These are phyloP conservation scores for Styphnolobium japonicum DNA, from an alignment of 306 rosid species.

Conservation along the genomic window DNA sequence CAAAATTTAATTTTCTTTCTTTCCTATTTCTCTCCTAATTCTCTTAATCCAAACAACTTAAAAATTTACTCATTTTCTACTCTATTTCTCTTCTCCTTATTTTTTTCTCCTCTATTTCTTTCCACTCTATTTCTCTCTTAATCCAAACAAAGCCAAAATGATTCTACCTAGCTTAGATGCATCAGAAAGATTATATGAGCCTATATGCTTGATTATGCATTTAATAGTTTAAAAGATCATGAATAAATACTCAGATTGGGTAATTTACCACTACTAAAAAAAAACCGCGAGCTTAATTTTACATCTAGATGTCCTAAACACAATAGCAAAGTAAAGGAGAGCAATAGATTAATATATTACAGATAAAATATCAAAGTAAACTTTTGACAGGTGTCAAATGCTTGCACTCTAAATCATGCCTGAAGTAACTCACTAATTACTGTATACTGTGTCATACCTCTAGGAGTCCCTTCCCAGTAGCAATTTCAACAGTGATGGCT, in stretches of 20 bases:
- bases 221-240: neutral
- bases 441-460: slow-evolving; percentile 52
- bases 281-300: neutral
- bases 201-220: neutral
- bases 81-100: too few relatives aligned
- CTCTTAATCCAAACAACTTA: too few relatives aligned
- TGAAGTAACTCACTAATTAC: neutral
- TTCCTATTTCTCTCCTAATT: too few relatives aligned
- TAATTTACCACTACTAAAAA: neutral
- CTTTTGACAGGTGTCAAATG: neutral
- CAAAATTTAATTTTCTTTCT: too few relatives aligned
- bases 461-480: slow-evolving; percentile 86
- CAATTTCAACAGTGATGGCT: slow-evolving; percentile 73
- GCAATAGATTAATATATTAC: neutral
- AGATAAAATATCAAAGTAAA: neutral
- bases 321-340: neutral
- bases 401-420: slow-evolving; percentile 15
- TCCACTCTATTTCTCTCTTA: too few relatives aligned
- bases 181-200: slow-evolving; percentile 3
- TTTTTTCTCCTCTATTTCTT: too few relatives aligned
- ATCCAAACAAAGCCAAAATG: too few relatives aligned
- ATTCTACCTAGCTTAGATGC: neutral
- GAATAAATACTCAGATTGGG: neutral
- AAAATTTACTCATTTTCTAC: too few relatives aligned
- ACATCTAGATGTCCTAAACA: neutral